Conservation (phyloP, 768 basidiomycete species). For the Suillus subluteus region DNA sequence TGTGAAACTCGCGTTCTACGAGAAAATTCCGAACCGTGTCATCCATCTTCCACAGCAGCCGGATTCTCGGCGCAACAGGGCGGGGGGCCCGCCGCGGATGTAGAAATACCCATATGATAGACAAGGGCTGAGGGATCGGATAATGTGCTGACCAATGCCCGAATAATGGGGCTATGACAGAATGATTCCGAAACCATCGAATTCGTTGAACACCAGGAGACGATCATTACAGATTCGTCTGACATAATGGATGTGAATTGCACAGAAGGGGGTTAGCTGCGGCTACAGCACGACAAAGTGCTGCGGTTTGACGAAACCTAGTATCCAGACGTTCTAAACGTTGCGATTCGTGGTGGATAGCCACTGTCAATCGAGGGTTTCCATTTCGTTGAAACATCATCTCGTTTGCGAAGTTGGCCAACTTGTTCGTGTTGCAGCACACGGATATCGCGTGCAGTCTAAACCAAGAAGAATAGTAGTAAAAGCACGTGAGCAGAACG, state of each 20-base stretch:
- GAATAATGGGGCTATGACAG: not conserved
- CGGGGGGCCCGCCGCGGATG: constrained; percentile 4
- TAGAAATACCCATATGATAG: constrained; percentile 6
- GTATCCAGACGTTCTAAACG: not conserved
- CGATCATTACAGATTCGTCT: constrained; percentile 8
- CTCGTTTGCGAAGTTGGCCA: not conserved
- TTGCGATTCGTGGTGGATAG: not conserved
- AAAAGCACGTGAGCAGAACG: constrained; percentile 9
- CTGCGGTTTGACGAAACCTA: not conserved
- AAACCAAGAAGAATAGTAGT: constrained; percentile 6
- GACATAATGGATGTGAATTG: not conserved
- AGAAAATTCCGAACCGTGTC: not conserved
- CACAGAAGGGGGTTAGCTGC: not conserved
- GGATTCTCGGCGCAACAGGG: not conserved
- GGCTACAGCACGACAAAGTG: not conserved
- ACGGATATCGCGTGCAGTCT: constrained; percentile 6
- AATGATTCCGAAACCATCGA: not conserved
- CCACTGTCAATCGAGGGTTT: not conserved
- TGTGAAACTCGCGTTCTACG: not conserved
- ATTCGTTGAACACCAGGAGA: not conserved
- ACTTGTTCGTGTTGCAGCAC: not conserved
- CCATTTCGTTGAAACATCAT: not conserved
- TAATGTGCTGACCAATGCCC: constrained; percentile 3
- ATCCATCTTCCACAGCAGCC: not conserved
- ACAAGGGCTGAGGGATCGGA: constrained; percentile 7